Conservation (phyloP, 2,329 filamentous ascomycete species). For the Shiraia bambusicola region DNA sequence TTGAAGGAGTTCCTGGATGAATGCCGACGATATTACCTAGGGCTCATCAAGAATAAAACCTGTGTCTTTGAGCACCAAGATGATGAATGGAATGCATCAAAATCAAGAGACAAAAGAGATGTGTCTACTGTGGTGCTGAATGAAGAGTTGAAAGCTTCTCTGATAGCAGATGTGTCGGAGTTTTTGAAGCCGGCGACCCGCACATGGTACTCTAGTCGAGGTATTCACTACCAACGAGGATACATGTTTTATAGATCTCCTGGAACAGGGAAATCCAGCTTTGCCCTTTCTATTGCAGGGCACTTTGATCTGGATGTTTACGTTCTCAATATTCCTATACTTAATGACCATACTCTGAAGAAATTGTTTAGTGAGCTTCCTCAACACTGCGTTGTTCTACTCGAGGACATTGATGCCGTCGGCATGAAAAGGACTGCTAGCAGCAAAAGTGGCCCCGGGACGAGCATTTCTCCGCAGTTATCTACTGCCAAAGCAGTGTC, state of each 20-base stretch:
- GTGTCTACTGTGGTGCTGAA: conserved; percentile 68
- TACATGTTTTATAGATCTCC: conserved; percentile 16
- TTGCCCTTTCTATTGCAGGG: conserved; percentile 8
- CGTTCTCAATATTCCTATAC: conserved; percentile 10
- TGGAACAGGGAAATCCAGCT: conserved; percentile 15
- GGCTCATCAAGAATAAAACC: no score
- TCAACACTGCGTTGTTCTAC: conserved; percentile 12
- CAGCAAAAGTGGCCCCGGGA: no score
- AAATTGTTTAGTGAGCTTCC: conserved; percentile 15
- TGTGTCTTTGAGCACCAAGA: conserved; percentile 17
- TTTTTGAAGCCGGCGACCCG: conserved; percentile 69
- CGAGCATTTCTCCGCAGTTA: no score
- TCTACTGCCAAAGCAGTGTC: no score
- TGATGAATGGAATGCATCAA: conserved; percentile 12
- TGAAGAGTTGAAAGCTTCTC: conserved; percentile 60
- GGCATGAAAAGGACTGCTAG: not conserved
- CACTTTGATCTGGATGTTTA: conserved; percentile 16
- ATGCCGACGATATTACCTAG: no score
- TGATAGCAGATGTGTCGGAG: conserved; percentile 71
- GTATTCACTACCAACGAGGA: conserved; percentile 15
- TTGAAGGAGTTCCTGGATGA: no score
- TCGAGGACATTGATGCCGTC: conserved; percentile 18
- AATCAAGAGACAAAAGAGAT: conserved; percentile 10
- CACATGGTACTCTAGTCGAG: not conserved
- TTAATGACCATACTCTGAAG: conserved; percentile 12